A percentile compares a stretch with the other conserved stretches of the same genome.
phyloP scores from a whole-genome alignment of 2,329 filamentous ascomycete genomes.

The Cladosporium sp. region DNA sequence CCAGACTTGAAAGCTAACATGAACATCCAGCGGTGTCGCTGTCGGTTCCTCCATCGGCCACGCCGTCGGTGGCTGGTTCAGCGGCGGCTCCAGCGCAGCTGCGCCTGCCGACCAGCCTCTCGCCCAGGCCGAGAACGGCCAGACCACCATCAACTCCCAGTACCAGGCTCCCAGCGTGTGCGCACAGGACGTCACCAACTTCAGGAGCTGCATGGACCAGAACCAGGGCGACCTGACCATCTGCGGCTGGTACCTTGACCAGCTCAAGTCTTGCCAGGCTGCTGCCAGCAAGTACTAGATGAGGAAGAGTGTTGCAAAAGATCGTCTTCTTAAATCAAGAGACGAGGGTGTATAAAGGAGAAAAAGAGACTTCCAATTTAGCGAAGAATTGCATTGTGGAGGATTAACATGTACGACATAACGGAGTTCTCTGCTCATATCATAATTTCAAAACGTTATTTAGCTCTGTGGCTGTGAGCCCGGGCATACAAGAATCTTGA shows the following conservation, averaged over 20 bases:
- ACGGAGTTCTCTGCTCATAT: conserved; percentile 7
- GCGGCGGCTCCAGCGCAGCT: conserved; percentile 64
- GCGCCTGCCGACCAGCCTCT: conserved; percentile 42
- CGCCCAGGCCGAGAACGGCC: conserved; percentile 36
- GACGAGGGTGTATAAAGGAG: background rate
- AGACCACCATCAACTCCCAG: conserved; percentile 32
- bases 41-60: conserved; percentile 95
- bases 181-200: conserved; percentile 74
- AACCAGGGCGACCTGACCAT: conserved; percentile 92
- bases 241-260: conserved; percentile 97
- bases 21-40: conserved; percentile 77
- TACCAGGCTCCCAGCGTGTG: conserved; percentile 57
- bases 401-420: conserved; percentile 9
- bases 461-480: background rate
- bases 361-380: background rate
- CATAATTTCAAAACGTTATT: background rate
- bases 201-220: conserved; percentile 96
- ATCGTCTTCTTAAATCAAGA: background rate
- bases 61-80: conserved; percentile 86
- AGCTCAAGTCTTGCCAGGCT: conserved; percentile 65
- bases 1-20: conserved; percentile 29
- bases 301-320: background rate
- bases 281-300: conserved; percentile 51
- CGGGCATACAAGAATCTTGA: background rate
- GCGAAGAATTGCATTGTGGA: conserved; percentile 9